A percentile compares a stretch with the other conserved stretches of the same genome.
Evolutionary conservation across 371 early-diverging fungal species (phyloP).

Genomic region (Batrachochytrium dendrobatidis): DNA sequence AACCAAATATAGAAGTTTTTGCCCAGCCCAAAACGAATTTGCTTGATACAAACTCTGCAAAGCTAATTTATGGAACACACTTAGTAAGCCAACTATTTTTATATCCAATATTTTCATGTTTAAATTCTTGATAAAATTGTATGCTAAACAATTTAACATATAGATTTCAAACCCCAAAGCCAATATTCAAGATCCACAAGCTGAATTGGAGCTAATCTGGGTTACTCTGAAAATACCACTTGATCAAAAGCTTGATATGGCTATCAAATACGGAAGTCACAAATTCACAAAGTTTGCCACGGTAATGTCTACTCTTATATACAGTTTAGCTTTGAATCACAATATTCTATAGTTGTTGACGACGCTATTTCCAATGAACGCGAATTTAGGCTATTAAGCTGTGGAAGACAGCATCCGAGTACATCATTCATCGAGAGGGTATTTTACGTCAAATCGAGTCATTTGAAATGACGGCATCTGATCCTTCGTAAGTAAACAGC

Average conservation of each 20-base stretch:
- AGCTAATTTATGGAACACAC: too few relatives aligned
- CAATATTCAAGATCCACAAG: conserved; percentile 27
- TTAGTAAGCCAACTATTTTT: too few relatives aligned
- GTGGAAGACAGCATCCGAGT: conserved; percentile 33
- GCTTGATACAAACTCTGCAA: too few relatives aligned
- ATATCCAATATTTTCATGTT: too few relatives aligned
- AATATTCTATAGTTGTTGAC: background rate
- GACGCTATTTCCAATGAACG: background rate
- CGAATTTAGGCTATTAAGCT: conserved; percentile 30
- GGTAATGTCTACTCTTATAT: conserved; percentile 11
- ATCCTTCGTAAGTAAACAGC: conserved; percentile 26
- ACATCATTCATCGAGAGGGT: conserved; percentile 30
- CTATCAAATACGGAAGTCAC: conserved; percentile 42
- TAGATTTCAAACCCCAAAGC: background rate
- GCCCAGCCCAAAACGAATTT: too few relatives aligned
- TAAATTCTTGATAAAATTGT: too few relatives aligned
- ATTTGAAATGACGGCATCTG: conserved; percentile 37
- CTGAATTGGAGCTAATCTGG: conserved; percentile 37
- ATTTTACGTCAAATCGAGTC: conserved; percentile 28
- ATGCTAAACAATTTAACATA: too few relatives aligned
- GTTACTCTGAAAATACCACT: conserved; percentile 37
- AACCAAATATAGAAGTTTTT: too few relatives aligned
- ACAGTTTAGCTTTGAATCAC: background rate
- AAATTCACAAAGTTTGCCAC: conserved; percentile 32
- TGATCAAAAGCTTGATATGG: conserved; percentile 45